These are phyloP conservation scores for Metschnikowia lunata DNA, from an alignment of 805 yeast genomes.

Conservation along the genomic window DNA sequence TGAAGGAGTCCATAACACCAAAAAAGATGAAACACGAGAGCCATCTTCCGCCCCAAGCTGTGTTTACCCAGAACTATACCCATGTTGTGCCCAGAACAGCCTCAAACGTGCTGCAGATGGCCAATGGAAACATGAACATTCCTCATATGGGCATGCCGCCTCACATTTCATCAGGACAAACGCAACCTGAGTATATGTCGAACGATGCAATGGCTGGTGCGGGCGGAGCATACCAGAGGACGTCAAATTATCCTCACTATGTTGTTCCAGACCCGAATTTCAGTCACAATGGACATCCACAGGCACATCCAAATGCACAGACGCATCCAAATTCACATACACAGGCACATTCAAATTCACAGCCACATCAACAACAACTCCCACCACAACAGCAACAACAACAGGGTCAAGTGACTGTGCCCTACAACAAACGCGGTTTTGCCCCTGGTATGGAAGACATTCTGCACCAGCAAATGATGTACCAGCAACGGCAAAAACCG, in stretches of 20 bases:
- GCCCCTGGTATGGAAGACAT: conserved; percentile 10
- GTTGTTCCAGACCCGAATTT: background rate
- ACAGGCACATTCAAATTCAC: background rate
- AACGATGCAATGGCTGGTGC: background rate
- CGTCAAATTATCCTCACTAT: background rate
- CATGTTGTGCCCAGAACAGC: conserved; percentile 1
- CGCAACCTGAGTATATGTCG: background rate
- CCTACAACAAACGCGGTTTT: background rate
- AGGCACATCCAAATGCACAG: background rate
- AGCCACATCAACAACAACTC: background rate
- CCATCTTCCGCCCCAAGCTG: conserved; percentile 17
- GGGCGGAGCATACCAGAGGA: background rate
- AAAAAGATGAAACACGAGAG: conserved; percentile 39
- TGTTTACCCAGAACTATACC: conserved; percentile 19
- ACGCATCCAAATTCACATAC: too few relatives aligned
- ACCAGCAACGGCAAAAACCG: conserved; percentile 9
- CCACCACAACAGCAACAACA: background rate
- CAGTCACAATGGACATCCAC: background rate
- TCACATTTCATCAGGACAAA: background rate
- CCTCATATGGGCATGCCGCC: conserved; percentile 3
- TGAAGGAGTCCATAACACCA: conserved; percentile 50
- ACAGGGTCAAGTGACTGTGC: background rate
- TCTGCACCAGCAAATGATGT: conserved; percentile 13
- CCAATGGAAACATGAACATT: conserved; percentile 4
- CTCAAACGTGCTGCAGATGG: conserved; percentile 7